These are phyloP conservation scores for Fragaria nilgerrensis DNA, from an alignment of 306 rosid genomes.

Conservation along the genomic window DNA sequence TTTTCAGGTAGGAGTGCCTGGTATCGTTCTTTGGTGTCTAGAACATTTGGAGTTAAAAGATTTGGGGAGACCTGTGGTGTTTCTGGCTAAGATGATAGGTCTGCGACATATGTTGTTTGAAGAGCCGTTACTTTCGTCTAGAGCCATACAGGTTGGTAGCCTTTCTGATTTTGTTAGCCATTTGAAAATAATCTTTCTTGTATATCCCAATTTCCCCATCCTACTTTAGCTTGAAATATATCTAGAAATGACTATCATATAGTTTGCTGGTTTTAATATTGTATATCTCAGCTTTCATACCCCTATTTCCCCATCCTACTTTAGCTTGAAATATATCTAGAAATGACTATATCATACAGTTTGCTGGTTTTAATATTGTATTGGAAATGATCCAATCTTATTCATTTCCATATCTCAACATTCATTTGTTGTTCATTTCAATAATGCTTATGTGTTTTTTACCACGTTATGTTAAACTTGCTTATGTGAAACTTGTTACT, in stretches of 20 bases:
- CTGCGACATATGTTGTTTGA: slow-evolving; percentile 71
- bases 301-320: neutral
- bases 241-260: neutral
- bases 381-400: neutral
- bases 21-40: slow-evolving; percentile 62
- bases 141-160: slow-evolving; percentile 72
- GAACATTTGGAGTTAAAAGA: slow-evolving; percentile 67
- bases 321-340: neutral
- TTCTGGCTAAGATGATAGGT: slow-evolving; percentile 82
- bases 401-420: neutral
- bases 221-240: neutral
- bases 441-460: too few species aligned
- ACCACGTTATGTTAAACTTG: too few species aligned
- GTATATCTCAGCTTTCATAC: neutral
- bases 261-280: neutral
- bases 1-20: slow-evolving; percentile 85
- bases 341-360: neutral
- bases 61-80: slow-evolving; percentile 80
- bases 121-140: slow-evolving; percentile 64
- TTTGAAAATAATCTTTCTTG: neutral
- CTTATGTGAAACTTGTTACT: neutral
- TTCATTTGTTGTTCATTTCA: too few species aligned
- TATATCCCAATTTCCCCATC: neutral
- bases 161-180: slow-evolving; percentile 3
- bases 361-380: neutral